Base-by-base conservation (phyloP, 306 rosid species). In the Citrullus mucosospermus region DNA sequence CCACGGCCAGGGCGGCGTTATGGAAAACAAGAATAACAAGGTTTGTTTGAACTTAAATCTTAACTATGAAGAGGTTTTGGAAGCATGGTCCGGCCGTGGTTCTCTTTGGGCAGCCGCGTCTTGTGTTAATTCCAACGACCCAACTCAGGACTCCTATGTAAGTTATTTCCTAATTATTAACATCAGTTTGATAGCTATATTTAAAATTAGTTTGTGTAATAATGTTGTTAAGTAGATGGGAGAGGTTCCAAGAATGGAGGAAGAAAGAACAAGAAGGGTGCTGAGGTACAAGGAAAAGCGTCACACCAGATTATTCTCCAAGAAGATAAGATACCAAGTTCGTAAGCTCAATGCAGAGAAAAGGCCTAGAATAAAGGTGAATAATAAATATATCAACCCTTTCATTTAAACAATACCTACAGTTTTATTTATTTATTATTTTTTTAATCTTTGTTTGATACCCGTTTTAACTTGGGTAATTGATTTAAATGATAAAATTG, bases 161-260 rank as follows among this genome's bases (percentile, higher is more conserved):
- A 66, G 73, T 59, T 8, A 44, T 44, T 44, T 3, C 28, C 28
- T 25, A 25, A 25, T 25, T 3, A 2, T 43, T 44, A 36, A 36
- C 39, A 4, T 36, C 39, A 0, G 39, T 32, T 32, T 32, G 28
- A 0, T 0, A 25, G 28, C 28, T 25, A 25, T 25, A 25, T 25
- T 44, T 44, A 36, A 36, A 4, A 4, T 36, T 5, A 0, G 39
- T 32, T 32, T 32, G 36, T 32, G 36, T 2, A 32, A 36, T 36
- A 36, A 36, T 36, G 39, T 36, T 36, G 39, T 36, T 9, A 44
- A 2, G 10, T 16, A 53, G 98, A 88, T 87, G 91, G 93, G 96
- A 74, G 93, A 93, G 81, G 96, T 93, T 78, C 98, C 96, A 25
- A 80, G 85, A 39, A 70, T 87, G 85, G 91, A 87, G 85, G 95